Evolutionary conservation across 2,329 filamentous ascomycete species (phyloP).

Genomic region (Ascochyta fabae): DNA sequence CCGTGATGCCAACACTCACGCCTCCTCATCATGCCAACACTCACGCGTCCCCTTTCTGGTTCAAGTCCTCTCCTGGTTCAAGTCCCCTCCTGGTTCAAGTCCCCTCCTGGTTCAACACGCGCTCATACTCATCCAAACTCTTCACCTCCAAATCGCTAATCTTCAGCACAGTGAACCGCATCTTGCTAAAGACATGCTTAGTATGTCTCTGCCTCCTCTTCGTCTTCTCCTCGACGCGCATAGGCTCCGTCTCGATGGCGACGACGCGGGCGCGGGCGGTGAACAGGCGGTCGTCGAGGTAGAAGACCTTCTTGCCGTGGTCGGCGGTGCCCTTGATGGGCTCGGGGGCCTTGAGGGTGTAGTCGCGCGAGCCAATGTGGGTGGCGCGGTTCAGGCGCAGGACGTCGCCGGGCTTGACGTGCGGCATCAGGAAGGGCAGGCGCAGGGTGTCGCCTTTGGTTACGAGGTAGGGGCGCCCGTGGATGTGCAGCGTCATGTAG

Average conservation of each 20-base stretch:
- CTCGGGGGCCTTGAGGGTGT: conserved; percentile 72
- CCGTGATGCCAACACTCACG: neutral
- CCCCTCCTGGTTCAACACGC: conserved; percentile 31
- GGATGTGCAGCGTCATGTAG: conserved; percentile 82
- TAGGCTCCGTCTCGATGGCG: conserved; percentile 76
- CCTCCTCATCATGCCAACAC: too few species aligned
- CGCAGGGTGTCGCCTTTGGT: conserved; percentile 62
- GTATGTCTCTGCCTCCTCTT: conserved; percentile 70
- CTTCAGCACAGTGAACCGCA: conserved; percentile 82
- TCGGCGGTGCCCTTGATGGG: conserved; percentile 40
- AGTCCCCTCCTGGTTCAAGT: too few species aligned
- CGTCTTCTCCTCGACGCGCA: conserved; percentile 63
- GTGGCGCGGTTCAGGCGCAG: conserved; percentile 87
- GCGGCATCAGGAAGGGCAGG: conserved; percentile 58
- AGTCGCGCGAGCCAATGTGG: conserved; percentile 84
- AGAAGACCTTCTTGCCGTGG: conserved; percentile 54
- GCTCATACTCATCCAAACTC: conserved; percentile 60
- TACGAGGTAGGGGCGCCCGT: conserved; percentile 80
- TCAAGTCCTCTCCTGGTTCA: too few species aligned
- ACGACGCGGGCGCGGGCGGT: conserved; percentile 85
- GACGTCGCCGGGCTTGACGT: conserved; percentile 74
- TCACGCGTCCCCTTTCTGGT: too few species aligned
- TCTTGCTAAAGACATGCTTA: conserved; percentile 85
- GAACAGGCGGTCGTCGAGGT: conserved; percentile 82
- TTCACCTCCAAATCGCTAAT: conserved; percentile 81